These are phyloP conservation scores for Ceratocystis albifundus DNA, from an alignment of 2,329 filamentous ascomycete genomes.

Conservation along the genomic window DNA sequence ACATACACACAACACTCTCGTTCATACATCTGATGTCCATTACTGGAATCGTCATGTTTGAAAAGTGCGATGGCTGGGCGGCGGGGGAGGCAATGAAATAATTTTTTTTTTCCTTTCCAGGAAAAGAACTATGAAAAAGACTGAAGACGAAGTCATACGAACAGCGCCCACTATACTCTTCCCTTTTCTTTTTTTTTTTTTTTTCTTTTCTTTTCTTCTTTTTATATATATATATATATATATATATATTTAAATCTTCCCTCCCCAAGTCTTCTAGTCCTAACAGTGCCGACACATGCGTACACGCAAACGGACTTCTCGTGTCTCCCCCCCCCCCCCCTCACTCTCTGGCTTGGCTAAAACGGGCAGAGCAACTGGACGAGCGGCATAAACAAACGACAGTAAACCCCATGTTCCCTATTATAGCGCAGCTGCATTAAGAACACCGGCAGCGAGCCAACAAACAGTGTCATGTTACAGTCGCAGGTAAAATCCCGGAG, in stretches of 20 bases:
- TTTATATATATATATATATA: no score
- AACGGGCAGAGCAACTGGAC: no score
- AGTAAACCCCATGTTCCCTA: neutral
- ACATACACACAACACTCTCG: neutral
- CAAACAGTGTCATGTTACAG: conserved; percentile 3
- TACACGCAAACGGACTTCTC: no score
- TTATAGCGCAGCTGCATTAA: conserved; percentile 4
- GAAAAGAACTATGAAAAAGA: no score
- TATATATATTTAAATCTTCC: no score
- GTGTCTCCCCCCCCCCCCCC: no score
- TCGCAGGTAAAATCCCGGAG: neutral
- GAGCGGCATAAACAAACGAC: neutral
- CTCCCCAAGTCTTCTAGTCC: neutral
- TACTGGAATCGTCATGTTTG: neutral
- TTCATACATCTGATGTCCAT: neutral
- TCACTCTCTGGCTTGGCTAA: no score
- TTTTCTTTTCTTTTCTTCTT: no score
- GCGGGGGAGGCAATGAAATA: neutral
- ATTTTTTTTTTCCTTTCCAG: no score
- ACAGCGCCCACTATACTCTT: neutral
- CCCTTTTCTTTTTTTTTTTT: neutral
- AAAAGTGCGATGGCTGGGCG: conserved; percentile 3
- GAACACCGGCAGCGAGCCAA: neutral
- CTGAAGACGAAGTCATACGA: no score
- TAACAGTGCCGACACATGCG: no score